Evolutionary conservation across 2,329 filamentous ascomycete species (phyloP), one percentile per base, ranked within the genome.

Genomic region (Paraphoma chrysanthemicola): DNA sequence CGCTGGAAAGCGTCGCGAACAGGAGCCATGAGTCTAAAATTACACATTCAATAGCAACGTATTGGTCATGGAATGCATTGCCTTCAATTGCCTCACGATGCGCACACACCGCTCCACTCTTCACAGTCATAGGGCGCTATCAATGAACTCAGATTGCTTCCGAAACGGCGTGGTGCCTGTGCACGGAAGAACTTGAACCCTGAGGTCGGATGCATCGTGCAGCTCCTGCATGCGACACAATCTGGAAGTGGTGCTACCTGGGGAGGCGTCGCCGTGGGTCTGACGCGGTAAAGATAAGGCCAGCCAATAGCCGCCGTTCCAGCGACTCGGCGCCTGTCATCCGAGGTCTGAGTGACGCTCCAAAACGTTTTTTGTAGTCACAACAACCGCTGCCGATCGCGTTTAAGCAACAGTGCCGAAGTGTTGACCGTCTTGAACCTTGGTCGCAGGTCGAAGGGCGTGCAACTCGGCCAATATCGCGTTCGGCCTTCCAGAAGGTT

Each of bases 1-100:
- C 55, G 60, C 64, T 71, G 71, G 71, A 69, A 66, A 73, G 56
- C 67, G 59, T 72, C 69, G 72, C 60, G 56, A 42, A 41, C 45
- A 53, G 56, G 48, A 48, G 56, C 54, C 45, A 53, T 45, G 55
- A 57, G 61, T 54, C 69, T 71, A 72, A 70, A 69, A 66, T 70
- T 72, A 72, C 60, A 56, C 57, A 36, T 60, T 56, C 51, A 48
- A 57, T 53, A 48, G 57, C 51, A 50, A 54, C 55, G 23, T 36
- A 62, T 66, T 67, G 62, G 64, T 64, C 64, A 64, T 64, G 57
- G 23, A 29, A 47, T 28, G 28, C 33, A 12, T 17, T 17, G 16
- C 31, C 33, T 30, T 23, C 3, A 52, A 31, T 44, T 23, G 36
- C 29, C 28, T 48, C 36, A 18, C 30, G 23, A 57, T 56, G 29